Evolutionary conservation across 2,329 filamentous ascomycete genomes (phyloP).

Genomic region (Cryphonectria radicalis): DNA sequence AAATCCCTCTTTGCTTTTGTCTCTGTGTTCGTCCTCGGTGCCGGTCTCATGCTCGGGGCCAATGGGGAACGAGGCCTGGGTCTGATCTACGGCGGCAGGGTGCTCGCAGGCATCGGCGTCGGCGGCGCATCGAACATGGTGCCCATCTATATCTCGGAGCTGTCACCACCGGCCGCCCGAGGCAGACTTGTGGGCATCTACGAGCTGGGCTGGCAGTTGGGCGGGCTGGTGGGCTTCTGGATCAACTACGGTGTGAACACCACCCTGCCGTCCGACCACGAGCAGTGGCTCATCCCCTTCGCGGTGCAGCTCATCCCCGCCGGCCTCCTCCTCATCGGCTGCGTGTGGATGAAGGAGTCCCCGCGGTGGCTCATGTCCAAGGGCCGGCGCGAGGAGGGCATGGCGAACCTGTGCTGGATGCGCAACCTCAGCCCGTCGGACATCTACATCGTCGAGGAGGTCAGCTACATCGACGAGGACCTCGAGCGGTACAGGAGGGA

Average conservation of each 20-base stretch:
- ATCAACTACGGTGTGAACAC: conserved; percentile 67
- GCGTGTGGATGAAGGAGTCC: conserved; percentile 66
- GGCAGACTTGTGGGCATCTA: conserved; percentile 69
- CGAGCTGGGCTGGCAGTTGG: conserved; percentile 68
- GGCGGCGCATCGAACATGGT: conserved; percentile 67
- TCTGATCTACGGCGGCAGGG: conserved; percentile 64
- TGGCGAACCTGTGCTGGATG: conserved; percentile 66
- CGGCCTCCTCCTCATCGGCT: conserved; percentile 63
- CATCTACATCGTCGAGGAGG: conserved; percentile 73
- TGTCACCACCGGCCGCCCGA: conserved; percentile 65
- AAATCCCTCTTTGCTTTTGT: conserved; percentile 65
- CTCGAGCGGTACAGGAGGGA: conserved; percentile 65
- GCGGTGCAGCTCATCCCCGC: conserved; percentile 70
- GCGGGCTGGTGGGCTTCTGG: conserved; percentile 68
- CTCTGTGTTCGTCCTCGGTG: conserved; percentile 69
- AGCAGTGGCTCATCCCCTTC: conserved; percentile 69
- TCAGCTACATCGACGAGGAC: conserved; percentile 71
- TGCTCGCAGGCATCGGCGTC: conserved; percentile 66
- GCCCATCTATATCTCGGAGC: conserved; percentile 65
- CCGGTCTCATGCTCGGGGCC: conserved; percentile 73
- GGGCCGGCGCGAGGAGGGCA: conserved; percentile 61
- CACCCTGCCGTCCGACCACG: conserved; percentile 49
- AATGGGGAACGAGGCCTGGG: conserved; percentile 66
- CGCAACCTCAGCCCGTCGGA: conserved; percentile 60
- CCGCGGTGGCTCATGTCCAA: conserved; percentile 72